Percentiles rank a stretch among this genome's conserved stretches.
phyloP scores from a whole-genome alignment of 1,284 basidiomycete species.

The Leccinum fallax region DNA sequence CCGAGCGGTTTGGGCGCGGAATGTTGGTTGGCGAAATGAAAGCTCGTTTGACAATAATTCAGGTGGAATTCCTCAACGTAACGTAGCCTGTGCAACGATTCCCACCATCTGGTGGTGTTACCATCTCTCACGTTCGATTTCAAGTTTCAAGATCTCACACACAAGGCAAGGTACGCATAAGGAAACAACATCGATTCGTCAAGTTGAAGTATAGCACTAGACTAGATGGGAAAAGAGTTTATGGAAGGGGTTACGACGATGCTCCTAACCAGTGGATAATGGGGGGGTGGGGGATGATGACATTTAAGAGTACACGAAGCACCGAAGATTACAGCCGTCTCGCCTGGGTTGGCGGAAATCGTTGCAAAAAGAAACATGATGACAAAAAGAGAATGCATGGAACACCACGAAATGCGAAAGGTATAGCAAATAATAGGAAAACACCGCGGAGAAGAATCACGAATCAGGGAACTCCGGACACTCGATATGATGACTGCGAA shows the following conservation, averaged over 20 bases:
- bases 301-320: slow-evolving; percentile 42
- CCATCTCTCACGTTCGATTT: background rate
- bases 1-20: slow-evolving; percentile 21
- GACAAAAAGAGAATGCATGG: slow-evolving; percentile 12
- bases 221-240: slow-evolving; percentile 3
- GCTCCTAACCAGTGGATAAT: slow-evolving; percentile 48
- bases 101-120: background rate
- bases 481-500: slow-evolving; percentile 48
- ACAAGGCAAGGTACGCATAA: slow-evolving; percentile 2
- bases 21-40: slow-evolving; percentile 21
- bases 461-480: slow-evolving; percentile 44
- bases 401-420: slow-evolving; percentile 1
- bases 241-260: slow-evolving; percentile 46
- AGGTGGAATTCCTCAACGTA: background rate
- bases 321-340: slow-evolving; percentile 43
- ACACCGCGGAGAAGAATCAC: slow-evolving; percentile 24
- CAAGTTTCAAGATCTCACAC: background rate
- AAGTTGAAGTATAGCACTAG: background rate
- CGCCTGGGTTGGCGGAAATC: slow-evolving; percentile 16
- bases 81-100: background rate
- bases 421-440: slow-evolving; percentile 20
- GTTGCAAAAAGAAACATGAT: slow-evolving; percentile 5
- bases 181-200: background rate
- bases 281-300: slow-evolving; percentile 31
- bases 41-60: no score